Percentiles rank a stretch among this genome's conserved stretches.
Evolutionary conservation across 2,329 filamentous ascomycete species (phyloP).

Genomic region (Coniochaeta sp.): DNA sequence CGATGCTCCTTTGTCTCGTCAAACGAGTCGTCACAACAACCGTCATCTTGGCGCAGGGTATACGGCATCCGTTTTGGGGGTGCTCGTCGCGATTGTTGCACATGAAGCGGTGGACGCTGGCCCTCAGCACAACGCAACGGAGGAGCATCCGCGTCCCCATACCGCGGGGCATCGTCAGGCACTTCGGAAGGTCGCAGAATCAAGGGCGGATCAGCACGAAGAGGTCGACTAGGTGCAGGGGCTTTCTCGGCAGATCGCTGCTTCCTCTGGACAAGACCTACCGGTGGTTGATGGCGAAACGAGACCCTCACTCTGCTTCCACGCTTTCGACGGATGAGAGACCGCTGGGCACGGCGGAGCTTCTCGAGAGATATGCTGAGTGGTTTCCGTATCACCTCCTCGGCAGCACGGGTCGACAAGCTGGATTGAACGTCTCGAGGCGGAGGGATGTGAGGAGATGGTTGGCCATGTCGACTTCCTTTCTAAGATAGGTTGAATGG

Average conservation of each 20-base stretch:
- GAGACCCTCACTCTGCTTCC: background rate
- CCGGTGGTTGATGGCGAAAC: background rate
- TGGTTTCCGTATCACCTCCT: background rate
- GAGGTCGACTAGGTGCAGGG: background rate
- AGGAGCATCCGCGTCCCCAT: background rate
- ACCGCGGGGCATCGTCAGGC: background rate
- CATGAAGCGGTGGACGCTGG: background rate
- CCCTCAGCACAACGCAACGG: background rate
- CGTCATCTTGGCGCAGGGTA: background rate
- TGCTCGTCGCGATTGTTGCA: background rate
- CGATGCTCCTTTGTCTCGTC: background rate
- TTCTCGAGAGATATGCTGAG: slow-evolving; percentile 1
- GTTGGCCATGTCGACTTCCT: slow-evolving; percentile 30
- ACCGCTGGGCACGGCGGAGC: background rate
- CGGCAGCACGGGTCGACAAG: background rate
- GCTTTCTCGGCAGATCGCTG: background rate
- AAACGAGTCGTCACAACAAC: background rate
- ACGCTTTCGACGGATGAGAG: background rate
- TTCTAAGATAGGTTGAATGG: slow-evolving; percentile 36
- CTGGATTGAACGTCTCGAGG: background rate
- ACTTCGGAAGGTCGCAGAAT: background rate
- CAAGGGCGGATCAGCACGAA: background rate
- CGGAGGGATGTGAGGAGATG: slow-evolving; percentile 8
- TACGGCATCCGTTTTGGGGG: background rate
- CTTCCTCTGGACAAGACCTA: background rate